These are phyloP conservation scores for Populus euphratica DNA, from an alignment of 345 rosid genomes.

Conservation along the genomic window DNA sequence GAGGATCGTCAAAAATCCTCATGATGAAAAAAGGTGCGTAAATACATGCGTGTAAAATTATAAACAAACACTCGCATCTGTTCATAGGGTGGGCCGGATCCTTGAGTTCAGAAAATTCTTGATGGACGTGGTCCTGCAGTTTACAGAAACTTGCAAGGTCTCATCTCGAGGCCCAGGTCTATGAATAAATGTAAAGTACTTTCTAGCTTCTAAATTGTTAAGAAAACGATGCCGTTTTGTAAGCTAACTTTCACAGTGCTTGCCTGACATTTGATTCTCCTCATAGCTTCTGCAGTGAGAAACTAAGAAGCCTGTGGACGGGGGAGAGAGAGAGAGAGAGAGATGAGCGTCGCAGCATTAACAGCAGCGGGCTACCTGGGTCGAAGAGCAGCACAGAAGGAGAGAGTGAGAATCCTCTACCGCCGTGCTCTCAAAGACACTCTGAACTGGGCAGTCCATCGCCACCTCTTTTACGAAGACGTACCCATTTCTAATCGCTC, in stretches of 20 bases:
- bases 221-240: background rate
- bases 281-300: background rate
- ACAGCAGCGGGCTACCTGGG: constrained; percentile 64
- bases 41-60: too few relatives aligned
- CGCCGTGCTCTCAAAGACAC: constrained; percentile 92
- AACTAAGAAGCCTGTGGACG: background rate
- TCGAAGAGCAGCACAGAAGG: constrained; percentile 87
- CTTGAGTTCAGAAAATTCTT: too few relatives aligned
- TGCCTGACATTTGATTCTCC: background rate
- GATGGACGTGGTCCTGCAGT: too few relatives aligned
- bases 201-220: background rate
- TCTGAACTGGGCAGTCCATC: constrained; percentile 97
- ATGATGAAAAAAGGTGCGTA: too few relatives aligned
- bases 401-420: constrained; percentile 87
- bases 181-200: too few relatives aligned
- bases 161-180: too few relatives aligned
- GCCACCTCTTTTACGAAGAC: constrained; percentile 83
- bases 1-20: too few relatives aligned
- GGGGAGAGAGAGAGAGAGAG: background rate
- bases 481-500: constrained; percentile 24
- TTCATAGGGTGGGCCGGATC: too few relatives aligned
- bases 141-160: too few relatives aligned
- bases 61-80: too few relatives aligned
- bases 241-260: background rate
- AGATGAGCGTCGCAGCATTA: constrained; percentile 68